A percentile compares a stretch with the other conserved stretches of the same genome.
phyloP scores from a whole-genome alignment of 495 filamentous ascomycete genomes.

The Neurospora sp. region DNA sequence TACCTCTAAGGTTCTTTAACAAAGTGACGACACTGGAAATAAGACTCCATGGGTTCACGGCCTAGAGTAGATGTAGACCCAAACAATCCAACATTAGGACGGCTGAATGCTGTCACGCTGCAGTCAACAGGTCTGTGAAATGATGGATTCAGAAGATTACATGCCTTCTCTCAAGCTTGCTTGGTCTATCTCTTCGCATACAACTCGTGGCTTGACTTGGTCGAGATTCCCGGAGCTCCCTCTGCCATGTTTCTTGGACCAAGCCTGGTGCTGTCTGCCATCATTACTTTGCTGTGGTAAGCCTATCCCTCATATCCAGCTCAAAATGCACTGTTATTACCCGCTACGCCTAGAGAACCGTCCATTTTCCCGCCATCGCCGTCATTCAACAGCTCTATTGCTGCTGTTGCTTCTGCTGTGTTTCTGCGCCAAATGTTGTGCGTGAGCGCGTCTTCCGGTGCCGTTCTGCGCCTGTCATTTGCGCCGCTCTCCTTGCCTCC shows the following conservation, averaged over 20 bases:
- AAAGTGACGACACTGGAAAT: not conserved
- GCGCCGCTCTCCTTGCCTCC: not conserved
- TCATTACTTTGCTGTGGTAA: not conserved
- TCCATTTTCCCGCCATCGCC: not conserved
- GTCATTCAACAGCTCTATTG: not conserved
- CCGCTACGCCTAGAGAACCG: not conserved
- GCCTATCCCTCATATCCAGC: not conserved
- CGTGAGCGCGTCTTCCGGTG: not conserved
- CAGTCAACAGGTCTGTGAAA: not conserved
- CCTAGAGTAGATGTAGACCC: not conserved
- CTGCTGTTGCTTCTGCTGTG: not conserved
- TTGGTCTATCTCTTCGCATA: not conserved
- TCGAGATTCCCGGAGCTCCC: not conserved
- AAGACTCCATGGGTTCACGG: not conserved
- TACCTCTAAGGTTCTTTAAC: not conserved
- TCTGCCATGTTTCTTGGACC: not conserved
- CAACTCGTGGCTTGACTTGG: not conserved
- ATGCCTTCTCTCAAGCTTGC: not conserved
- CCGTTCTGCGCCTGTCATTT: not conserved
- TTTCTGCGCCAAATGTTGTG: not conserved
- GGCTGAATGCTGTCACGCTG: not conserved
- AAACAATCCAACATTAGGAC: not conserved
- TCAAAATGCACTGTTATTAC: not conserved
- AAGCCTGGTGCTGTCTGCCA: not conserved
- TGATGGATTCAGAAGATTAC: not conserved